These are phyloP conservation scores for Durotheca rogersii DNA, from an alignment of 495 filamentous ascomycete species.

Conservation along the genomic window DNA sequence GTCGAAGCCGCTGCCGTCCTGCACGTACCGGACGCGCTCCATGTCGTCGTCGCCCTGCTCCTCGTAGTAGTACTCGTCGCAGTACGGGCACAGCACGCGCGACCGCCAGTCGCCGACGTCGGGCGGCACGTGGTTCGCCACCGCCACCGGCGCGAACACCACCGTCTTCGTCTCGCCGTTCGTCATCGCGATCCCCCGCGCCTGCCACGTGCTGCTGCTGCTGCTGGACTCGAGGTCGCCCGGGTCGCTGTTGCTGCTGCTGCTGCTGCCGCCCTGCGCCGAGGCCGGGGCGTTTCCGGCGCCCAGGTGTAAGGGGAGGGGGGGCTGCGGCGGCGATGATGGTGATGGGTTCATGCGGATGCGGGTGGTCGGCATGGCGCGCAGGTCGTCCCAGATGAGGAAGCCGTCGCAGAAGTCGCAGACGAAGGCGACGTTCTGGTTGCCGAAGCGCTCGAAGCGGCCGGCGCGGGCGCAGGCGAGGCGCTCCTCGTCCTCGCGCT, in stretches of 20 bases:
- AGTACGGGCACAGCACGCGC: slow-evolving; percentile 46
- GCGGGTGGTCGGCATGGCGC: slow-evolving; percentile 41
- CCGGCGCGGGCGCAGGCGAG: slow-evolving; percentile 45
- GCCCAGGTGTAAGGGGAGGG: neutral
- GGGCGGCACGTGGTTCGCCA: slow-evolving; percentile 51
- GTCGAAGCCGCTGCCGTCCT: slow-evolving; percentile 46
- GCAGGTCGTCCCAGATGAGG: slow-evolving; percentile 49
- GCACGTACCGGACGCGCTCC: slow-evolving; percentile 38
- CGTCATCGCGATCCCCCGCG: slow-evolving; percentile 19
- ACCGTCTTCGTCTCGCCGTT: slow-evolving; percentile 43
- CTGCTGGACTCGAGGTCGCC: too few relatives aligned
- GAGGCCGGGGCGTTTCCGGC: slow-evolving; percentile 8
- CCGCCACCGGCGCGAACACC: slow-evolving; percentile 50
- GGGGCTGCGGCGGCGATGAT: neutral
- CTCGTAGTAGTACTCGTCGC: slow-evolving; percentile 50
- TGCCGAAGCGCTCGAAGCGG: slow-evolving; percentile 43
- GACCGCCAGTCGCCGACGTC: slow-evolving; percentile 44
- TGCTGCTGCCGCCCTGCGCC: neutral
- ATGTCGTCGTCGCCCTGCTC: slow-evolving; percentile 49
- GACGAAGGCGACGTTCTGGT: slow-evolving; percentile 49
- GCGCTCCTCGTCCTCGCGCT: slow-evolving; percentile 34
- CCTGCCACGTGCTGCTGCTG: slow-evolving; percentile 24
- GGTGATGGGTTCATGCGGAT: neutral
- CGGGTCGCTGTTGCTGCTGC: neutral
- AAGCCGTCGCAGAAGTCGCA: slow-evolving; percentile 54